phyloP scores from a whole-genome alignment of 2,329 filamentous ascomycete species.

The Colletotrichum euphorbiae region DNA sequence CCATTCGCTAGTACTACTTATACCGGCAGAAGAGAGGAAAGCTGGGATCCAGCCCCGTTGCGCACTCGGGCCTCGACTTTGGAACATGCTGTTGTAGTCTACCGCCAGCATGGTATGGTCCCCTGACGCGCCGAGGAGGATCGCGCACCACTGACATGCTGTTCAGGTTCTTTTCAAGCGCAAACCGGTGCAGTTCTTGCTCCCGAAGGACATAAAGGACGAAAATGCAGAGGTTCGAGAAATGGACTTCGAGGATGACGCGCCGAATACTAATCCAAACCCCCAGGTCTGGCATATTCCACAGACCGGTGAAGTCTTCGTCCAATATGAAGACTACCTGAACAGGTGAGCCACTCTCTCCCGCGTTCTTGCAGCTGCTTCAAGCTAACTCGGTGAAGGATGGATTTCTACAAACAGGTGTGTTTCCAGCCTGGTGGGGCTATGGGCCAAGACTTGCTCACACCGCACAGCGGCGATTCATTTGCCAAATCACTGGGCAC shows the following conservation, averaged over 20 bases:
- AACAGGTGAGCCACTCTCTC: conserved; percentile 70
- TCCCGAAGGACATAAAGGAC: conserved; percentile 78
- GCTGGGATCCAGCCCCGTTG: conserved; percentile 57
- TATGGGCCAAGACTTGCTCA: conserved; percentile 36
- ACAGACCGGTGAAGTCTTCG: conserved; percentile 90
- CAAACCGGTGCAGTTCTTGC: conserved; percentile 88
- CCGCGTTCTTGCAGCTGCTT: background rate
- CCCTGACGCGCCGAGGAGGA: conserved; percentile 12
- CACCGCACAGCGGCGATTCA: conserved; percentile 78
- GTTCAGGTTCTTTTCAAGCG: conserved; percentile 92
- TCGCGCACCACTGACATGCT: conserved; percentile 40
- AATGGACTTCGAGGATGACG: conserved; percentile 31
- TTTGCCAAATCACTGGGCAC: conserved; percentile 95
- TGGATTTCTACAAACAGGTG: conserved; percentile 95
- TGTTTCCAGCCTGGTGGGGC: conserved; percentile 44
- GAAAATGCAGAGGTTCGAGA: conserved; percentile 82
- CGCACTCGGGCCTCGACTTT: conserved; percentile 37
- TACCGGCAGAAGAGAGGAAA: conserved; percentile 41
- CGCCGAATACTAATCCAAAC: conserved; percentile 37
- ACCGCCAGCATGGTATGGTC: conserved; percentile 50
- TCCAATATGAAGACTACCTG: conserved; percentile 88
- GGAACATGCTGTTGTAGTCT: conserved; percentile 41
- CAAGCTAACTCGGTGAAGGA: conserved; percentile 63
- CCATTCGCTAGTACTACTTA: conserved; percentile 13
- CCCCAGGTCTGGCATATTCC: conserved; percentile 89